Evolutionary conservation across 495 filamentous ascomycete genomes (phyloP), one percentile per base, ranked within the genome.

Genomic region (Penicillium odoratum): DNA sequence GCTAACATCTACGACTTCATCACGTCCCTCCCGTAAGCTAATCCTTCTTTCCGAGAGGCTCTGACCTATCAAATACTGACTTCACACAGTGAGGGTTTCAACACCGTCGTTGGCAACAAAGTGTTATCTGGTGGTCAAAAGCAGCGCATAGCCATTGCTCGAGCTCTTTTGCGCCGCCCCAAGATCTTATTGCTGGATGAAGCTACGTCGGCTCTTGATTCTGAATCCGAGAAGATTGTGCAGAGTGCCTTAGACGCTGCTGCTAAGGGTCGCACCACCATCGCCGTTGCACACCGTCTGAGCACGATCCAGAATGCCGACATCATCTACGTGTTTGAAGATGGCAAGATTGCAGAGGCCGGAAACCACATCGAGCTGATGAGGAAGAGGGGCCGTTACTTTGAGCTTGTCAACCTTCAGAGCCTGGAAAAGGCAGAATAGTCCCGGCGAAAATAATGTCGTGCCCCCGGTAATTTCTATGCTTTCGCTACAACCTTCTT

Each of bases 1-100:
- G 92, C 92, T 43, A 96, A 96, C 63, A 96, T 96, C 63, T 91
- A 92, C 69, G 90, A 94, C 63, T 96, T 95, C 71, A 93, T 96
- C 69, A 81, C 86, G 68, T 88, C 86, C 45, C 74, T 87, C 13
- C 84, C 86, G 62, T 74, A 69, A 69, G 72, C 9, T 36, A 3
- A 75, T 55, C 38, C 40, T 26, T 7, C 21, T 9, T n/a, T 25
- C 13, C 2, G 21, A 21, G 21, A 21, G 21, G 7, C 25, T 48
- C 46, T 25, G 33, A 15, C 7, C 9, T 29, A 5, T 15, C 15
- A 13, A 5, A 21, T 36, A 55, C 59, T 69, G 60, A 68, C 67
- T 69, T 1, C 21, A 7, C 18, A 5, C 70, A 79, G 75, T 25
- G 88, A 93, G 7, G 89, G 88, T 34, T 88, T 93, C 71, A 78